Percentiles rank a stretch among this genome's conserved stretches.
Evolutionary conservation across 768 basidiomycete genomes (phyloP).

Genomic region (Mycena kentingensis): DNA sequence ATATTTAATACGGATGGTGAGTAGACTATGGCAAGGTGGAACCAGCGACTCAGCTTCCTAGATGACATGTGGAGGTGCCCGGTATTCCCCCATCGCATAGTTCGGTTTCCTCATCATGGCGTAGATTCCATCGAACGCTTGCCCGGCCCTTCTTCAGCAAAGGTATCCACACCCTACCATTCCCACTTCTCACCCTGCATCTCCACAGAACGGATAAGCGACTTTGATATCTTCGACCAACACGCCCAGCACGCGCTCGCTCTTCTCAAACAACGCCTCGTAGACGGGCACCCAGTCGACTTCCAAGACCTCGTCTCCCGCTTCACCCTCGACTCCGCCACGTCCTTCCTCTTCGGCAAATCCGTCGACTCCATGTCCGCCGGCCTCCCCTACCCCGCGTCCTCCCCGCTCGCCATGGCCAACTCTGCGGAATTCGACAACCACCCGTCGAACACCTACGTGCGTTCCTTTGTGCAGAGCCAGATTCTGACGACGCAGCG

Average conservation of each 20-base stretch:
- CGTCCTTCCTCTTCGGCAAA: conserved; percentile 58
- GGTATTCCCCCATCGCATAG: no score
- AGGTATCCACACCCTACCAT: background rate
- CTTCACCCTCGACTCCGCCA: conserved; percentile 62
- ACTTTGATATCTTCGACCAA: conserved; percentile 63
- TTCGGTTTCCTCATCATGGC: no score
- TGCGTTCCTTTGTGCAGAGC: conserved; percentile 49
- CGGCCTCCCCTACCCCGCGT: conserved; percentile 49
- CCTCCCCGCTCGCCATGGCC: conserved; percentile 9
- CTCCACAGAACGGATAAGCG: conserved; percentile 49
- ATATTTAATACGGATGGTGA: conserved; percentile 64
- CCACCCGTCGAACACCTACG: conserved; percentile 34
- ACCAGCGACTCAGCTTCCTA: background rate
- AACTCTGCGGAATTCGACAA: conserved; percentile 9
- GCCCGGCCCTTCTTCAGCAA: conserved; percentile 71
- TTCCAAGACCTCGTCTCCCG: conserved; percentile 60
- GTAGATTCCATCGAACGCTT: conserved; percentile 66
- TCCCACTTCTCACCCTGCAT: background rate
- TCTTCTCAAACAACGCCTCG: conserved; percentile 45
- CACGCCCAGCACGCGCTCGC: conserved; percentile 51
- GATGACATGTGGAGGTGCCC: conserved; percentile 69
- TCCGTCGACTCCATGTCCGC: conserved; percentile 49
- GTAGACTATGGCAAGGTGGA: background rate
- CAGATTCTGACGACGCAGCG: conserved; percentile 45
- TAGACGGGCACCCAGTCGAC: conserved; percentile 53